Base-by-base conservation (phyloP, 768 basidiomycete species). In the Auriscalpium vulgare region DNA sequence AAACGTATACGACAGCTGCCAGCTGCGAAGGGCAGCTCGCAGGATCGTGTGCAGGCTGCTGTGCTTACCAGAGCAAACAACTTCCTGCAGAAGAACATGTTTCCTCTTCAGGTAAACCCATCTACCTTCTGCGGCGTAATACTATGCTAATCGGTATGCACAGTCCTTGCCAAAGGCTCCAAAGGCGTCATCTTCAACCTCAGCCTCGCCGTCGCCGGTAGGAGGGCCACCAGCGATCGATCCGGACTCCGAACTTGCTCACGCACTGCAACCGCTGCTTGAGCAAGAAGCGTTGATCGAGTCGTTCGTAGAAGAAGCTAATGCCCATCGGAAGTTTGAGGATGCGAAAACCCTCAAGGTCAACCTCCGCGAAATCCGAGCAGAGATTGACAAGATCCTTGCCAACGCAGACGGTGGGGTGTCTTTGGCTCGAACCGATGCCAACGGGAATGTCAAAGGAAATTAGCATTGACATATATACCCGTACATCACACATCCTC, bases 271-370 rank as follows among this genome's bases (percentile, higher is more conserved):
- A 62, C 94, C 94, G 2, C 73, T 97, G 11, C 78, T 97, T 14
- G 94, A 97, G 70, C 95, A 98, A 69, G 95, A 99, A 70, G 86
- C 88, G 2, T 77, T 97, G 48, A 78, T 99, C 17, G 90, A 95
- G 69, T 79, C 84, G 2, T 97, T 94, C 65, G 82, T 98, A 8
- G 85, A 88, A 62, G 93, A 97, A 68, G 95, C 95, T 7, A 87
- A 85, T 69, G 79, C 84, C 2, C 87, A 87, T 62, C 78, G 95
- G 45, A 98, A 98, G 71, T 97, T 98, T 60, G 95, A 98, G 69
- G 97, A 99, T 66, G 88, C 88, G 13, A 88, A 88, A 69, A 88
- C 87, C 4, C 73, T 99, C 59, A 85, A 89, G 66, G 68, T 72
- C 36, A 95, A 87, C 68, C 69, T 97, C 51, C 76, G 73, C 47